A percentile compares a stretch with the other conserved stretches of the same genome.
These are phyloP conservation scores for Betula pendula DNA, from an alignment of 306 rosid genomes.

Conservation along the genomic window DNA sequence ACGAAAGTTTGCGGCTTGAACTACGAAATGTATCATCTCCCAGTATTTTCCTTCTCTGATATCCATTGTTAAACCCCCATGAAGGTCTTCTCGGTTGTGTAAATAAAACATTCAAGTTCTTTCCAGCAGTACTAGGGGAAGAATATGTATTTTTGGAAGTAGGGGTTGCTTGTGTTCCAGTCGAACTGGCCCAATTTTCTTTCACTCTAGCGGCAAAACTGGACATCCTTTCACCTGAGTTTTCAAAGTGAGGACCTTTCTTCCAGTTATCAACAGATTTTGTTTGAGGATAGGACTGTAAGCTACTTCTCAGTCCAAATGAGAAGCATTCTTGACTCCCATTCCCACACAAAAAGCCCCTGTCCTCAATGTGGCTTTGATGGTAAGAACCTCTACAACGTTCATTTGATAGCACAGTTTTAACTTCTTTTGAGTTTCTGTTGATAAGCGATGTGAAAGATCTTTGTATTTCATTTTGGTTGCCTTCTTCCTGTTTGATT, in stretches of 20 bases:
- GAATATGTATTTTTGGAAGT: slow-evolving; percentile 33
- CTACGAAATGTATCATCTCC: slow-evolving; percentile 27
- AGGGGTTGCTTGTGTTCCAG: neutral
- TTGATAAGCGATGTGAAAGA: slow-evolving; percentile 1
- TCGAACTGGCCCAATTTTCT: too few relatives aligned
- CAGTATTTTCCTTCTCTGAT: slow-evolving; percentile 43
- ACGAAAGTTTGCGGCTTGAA: slow-evolving; percentile 46
- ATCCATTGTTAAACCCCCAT: slow-evolving; percentile 53
- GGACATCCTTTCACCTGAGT: slow-evolving; percentile 23
- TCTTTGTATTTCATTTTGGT: slow-evolving; percentile 21
- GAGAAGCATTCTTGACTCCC: neutral
- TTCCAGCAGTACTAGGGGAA: slow-evolving; percentile 45
- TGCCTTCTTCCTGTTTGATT: slow-evolving; percentile 9
- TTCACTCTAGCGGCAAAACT: neutral
- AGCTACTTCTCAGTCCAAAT: slow-evolving; percentile 25
- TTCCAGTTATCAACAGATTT: slow-evolving; percentile 28
- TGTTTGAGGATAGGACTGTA: slow-evolving; percentile 34
- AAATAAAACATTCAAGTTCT: slow-evolving; percentile 33
- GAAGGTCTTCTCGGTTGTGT: slow-evolving; percentile 47
- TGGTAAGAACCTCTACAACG: neutral
- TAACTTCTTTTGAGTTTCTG: slow-evolving; percentile 12
- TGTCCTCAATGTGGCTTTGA: neutral
- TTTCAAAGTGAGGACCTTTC: slow-evolving; percentile 29
- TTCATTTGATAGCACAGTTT: neutral
- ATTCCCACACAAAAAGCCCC: neutral